phyloP scores from a whole-genome alignment of 2,329 filamentous ascomycete species.

The Colletotrichum theobromicola region DNA sequence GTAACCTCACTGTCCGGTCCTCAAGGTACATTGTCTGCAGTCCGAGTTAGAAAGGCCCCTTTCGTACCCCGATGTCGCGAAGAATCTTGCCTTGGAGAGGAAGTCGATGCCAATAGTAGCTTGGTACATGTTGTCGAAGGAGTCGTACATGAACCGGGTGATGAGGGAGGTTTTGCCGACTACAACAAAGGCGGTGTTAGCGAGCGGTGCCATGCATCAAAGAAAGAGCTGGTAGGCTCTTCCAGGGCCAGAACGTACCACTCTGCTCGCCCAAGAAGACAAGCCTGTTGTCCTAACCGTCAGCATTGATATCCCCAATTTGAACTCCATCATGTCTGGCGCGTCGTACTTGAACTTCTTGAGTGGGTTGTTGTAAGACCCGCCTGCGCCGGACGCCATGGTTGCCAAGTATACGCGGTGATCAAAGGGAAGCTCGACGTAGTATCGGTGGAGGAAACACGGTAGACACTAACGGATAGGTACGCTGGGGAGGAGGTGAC shows the following conservation, averaged over 20 bases:
- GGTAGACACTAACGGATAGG: background rate
- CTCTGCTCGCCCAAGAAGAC: conserved; percentile 99
- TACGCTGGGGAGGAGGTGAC: background rate
- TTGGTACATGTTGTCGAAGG: conserved; percentile 99
- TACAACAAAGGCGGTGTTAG: conserved; percentile 41
- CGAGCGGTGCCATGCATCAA: background rate
- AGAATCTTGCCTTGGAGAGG: conserved; percentile 80
- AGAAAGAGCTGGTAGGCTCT: conserved; percentile 20
- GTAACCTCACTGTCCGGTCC: conserved; percentile 94
- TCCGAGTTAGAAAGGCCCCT: background rate
- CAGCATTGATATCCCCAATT: conserved; percentile 21
- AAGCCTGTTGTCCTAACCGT: conserved; percentile 61
- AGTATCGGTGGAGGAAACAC: conserved; percentile 18
- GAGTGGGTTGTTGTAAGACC: conserved; percentile 96
- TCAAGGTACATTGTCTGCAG: conserved; percentile 96
- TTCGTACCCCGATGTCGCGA: background rate
- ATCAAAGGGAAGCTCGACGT: conserved; percentile 6
- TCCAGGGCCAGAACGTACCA: conserved; percentile 63
- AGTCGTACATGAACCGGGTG: conserved; percentile 99
- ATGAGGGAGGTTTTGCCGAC: conserved; percentile 99
- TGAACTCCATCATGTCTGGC: background rate
- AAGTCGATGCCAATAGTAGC: conserved; percentile 99
- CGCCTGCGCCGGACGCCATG: conserved; percentile 78
- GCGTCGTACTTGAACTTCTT: conserved; percentile 96
- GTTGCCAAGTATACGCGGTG: conserved; percentile 6